Evolutionary conservation across 495 filamentous ascomycete genomes (phyloP), one percentile per base, ranked within the genome.

Genomic region (Alectoria sarmentosa): DNA sequence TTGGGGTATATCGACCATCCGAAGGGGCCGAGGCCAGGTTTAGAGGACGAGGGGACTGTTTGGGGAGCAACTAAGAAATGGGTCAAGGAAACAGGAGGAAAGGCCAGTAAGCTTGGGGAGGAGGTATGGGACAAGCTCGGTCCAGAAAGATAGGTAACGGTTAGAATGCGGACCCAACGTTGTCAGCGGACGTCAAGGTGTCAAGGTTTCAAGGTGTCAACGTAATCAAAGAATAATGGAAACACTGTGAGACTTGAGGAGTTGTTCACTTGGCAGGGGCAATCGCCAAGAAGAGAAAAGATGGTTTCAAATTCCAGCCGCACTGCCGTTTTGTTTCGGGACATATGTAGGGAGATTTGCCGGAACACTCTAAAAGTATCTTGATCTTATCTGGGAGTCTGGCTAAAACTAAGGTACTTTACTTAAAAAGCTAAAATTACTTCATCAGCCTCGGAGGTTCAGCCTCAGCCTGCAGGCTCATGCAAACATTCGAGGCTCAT

Each of bases 101-200:
- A 83, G 72, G 70, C 89, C 59, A 79, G 76, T 15, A 83, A 85
- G 61, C 83, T 83, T 26, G 86, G 89, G 75, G 83, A 78, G 65
- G 84, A 86, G 76, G 82, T 89, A n/a, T 90, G 88, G 66, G 62
- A 62, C 21, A 62, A 48, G 34, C 49, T 65, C 21, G 61, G 61
- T 19, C 36, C 37, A 5, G 32, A 38, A 28, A 48, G 28, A 11
- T 48, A 58, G 10, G 39, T 23, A 21, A 15, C 6, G 28, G 39
- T 41, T 14, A 8, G 3, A n/a, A n/a, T n/a, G n/a, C n/a, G n/a
- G n/a, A n/a, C 17, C 9, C 21, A 8, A 21, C 19, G 42, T n/a
- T 21, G 42, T 44, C 42, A 44, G 42, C 42, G 7, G 3, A 19
- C 4, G 42, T 44, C 42, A n/a, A 44, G 0, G 21, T 21, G 6